Conservation (phyloP, 75 land plant genomes). For the Ceratopteris richardii region DNA sequence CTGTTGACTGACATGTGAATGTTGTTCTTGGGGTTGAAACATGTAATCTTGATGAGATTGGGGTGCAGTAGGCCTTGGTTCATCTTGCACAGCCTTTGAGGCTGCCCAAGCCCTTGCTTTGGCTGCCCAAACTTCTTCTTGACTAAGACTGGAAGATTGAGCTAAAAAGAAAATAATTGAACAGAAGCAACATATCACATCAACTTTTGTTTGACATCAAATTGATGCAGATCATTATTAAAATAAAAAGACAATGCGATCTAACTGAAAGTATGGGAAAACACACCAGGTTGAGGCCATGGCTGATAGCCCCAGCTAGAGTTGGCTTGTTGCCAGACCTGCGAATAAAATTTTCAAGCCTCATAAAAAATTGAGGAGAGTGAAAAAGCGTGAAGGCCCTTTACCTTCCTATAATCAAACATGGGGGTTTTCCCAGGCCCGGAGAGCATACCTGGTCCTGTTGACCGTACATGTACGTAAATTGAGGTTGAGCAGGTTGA, state of each 20-base stretch:
- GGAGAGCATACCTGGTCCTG: constrained; percentile 12
- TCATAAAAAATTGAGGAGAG: background rate
- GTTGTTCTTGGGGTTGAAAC: constrained; percentile 21
- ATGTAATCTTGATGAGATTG: constrained; percentile 5
- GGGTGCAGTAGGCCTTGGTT: constrained; percentile 6
- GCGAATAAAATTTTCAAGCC: constrained; percentile 1
- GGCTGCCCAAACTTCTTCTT: constrained; percentile 38
- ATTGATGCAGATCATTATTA: too few species aligned
- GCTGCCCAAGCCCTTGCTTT: constrained; percentile 35
- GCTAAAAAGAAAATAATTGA: background rate
- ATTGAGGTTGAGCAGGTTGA: constrained; percentile 3
- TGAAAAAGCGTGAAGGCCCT: background rate
- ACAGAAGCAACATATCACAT: too few species aligned
- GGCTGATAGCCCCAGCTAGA: constrained; percentile 28
- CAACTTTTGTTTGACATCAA: too few species aligned
- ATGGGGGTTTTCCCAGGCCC: background rate
- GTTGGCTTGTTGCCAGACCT: constrained; percentile 20
- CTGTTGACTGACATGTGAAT: constrained; percentile 10
- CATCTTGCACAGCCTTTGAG: constrained; percentile 24
- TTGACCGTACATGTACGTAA: constrained; percentile 9
- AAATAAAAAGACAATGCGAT: too few species aligned
- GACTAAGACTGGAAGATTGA: constrained; percentile 1
- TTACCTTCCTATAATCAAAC: background rate
- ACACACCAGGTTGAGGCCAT: constrained; percentile 16
- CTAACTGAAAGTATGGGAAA: too few species aligned